These are phyloP conservation scores for Dillenia suffruticosa DNA, from an alignment of 164 flowering plant species.

Conservation along the genomic window DNA sequence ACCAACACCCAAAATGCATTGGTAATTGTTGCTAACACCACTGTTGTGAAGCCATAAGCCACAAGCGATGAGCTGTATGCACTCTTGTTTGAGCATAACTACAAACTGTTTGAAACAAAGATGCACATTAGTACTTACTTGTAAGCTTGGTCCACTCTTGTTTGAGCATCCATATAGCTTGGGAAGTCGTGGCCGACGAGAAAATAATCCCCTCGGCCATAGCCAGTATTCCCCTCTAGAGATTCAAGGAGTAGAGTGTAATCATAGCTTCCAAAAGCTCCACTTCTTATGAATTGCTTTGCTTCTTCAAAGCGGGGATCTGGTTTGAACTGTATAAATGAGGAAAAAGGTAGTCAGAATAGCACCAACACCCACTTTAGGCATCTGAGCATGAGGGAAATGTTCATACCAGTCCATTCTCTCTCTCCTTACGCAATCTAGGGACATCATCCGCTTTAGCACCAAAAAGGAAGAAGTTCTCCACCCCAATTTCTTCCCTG, in stretches of 20 bases:
- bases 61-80: neutral
- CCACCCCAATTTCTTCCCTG: slow-evolving; percentile 89
- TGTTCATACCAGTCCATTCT: slow-evolving; percentile 69
- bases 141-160: slow-evolving; percentile 88
- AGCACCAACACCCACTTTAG: neutral
- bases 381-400: neutral
- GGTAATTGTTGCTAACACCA: no score
- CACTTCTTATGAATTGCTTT: slow-evolving; percentile 74
- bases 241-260: slow-evolving; percentile 93
- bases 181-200: slow-evolving; percentile 95
- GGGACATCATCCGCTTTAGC: slow-evolving; percentile 93
- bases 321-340: slow-evolving; percentile 72
- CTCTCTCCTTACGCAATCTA: slow-evolving; percentile 82
- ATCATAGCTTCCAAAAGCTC: slow-evolving; percentile 91
- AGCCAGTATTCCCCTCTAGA: slow-evolving; percentile 88
- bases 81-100: no score
- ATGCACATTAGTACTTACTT: slow-evolving; percentile 45
- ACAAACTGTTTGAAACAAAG: no score
- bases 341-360: slow-evolving; percentile 5
- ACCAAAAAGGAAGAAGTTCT: slow-evolving; percentile 94
- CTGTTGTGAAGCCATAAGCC: no score
- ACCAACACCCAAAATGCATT: no score
- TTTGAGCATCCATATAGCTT: slow-evolving; percentile 90
- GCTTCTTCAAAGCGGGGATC: slow-evolving; percentile 97
- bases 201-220: slow-evolving; percentile 95